phyloP scores from a whole-genome alignment of 371 early-diverging fungal species.

The Rhizomucor pusillus region DNA sequence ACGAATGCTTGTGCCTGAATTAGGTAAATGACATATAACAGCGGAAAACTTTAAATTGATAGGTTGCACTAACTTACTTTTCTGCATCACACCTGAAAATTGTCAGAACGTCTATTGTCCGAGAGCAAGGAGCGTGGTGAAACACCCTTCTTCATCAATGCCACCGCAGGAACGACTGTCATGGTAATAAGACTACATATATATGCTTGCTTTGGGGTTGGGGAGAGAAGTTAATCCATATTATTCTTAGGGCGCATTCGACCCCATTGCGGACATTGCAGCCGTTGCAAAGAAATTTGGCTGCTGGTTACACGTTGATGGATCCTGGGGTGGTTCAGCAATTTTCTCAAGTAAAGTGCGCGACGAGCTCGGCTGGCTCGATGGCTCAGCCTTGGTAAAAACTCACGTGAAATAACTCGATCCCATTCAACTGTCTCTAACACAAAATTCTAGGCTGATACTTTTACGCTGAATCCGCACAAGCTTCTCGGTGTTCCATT shows the following conservation, averaged over 20 bases:
- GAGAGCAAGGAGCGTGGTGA: slow-evolving; percentile 35
- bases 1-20: slow-evolving; percentile 57
- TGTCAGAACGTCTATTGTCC: slow-evolving; percentile 48
- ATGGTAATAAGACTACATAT: slow-evolving; percentile 32
- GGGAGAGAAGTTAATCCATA: slow-evolving; percentile 1
- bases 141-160: slow-evolving; percentile 81
- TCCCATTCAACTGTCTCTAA: background rate
- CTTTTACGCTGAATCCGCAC: slow-evolving; percentile 83
- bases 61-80: background rate
- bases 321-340: slow-evolving; percentile 82
- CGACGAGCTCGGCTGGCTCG: slow-evolving; percentile 41
- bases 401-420: background rate
- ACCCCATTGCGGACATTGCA: slow-evolving; percentile 65
- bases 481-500: slow-evolving; percentile 83
- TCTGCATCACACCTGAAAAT: too few relatives aligned
- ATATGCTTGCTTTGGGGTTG: background rate
- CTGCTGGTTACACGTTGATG: slow-evolving; percentile 87
- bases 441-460: slow-evolving; percentile 64
- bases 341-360: slow-evolving; percentile 53
- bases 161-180: slow-evolving; percentile 88
- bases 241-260: slow-evolving; percentile 69
- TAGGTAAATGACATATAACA: slow-evolving; percentile 38
- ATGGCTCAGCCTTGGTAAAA: slow-evolving; percentile 52
- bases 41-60: background rate
- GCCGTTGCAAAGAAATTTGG: slow-evolving; percentile 58